These are phyloP conservation scores for Colletotrichum camelliae DNA, from an alignment of 2,329 filamentous ascomycete genomes.

Conservation along the genomic window DNA sequence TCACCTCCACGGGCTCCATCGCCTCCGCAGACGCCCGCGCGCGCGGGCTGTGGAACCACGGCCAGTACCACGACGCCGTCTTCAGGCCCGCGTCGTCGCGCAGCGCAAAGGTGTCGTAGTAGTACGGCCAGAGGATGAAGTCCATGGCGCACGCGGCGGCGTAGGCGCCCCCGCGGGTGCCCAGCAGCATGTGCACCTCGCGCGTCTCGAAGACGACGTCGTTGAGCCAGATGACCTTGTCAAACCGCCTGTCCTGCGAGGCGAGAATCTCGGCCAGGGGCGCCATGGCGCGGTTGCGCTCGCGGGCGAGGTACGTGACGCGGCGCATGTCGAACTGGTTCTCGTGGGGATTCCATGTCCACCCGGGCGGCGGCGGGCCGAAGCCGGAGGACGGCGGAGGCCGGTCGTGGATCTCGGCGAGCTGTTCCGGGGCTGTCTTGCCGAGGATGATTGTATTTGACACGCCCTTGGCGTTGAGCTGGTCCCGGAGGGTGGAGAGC, in stretches of 20 bases:
- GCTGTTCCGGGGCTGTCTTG: constrained; percentile 56
- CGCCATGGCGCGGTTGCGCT: constrained; percentile 68
- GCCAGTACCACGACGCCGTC: constrained; percentile 59
- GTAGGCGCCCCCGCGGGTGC: constrained; percentile 59
- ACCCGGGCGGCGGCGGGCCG: constrained; percentile 55
- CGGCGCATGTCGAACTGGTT: constrained; percentile 62
- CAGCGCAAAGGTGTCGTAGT: constrained; percentile 46
- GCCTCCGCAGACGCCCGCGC: constrained; percentile 49
- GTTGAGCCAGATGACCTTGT: constrained; percentile 64
- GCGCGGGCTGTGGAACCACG: constrained; percentile 57
- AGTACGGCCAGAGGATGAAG: constrained; percentile 56
- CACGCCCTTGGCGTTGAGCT: constrained; percentile 55
- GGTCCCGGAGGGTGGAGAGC: constrained; percentile 15
- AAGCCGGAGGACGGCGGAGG: constrained; percentile 26
- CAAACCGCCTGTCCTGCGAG: constrained; percentile 42
- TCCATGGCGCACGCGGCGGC: constrained; percentile 67
- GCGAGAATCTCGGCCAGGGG: constrained; percentile 58
- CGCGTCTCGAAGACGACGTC: constrained; percentile 61
- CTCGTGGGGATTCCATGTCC: constrained; percentile 61
- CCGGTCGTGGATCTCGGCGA: constrained; percentile 55
- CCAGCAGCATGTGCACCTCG: constrained; percentile 58
- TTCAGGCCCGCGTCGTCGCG: constrained; percentile 60
- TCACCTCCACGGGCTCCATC: constrained; percentile 59
- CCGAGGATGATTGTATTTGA: constrained; percentile 63
- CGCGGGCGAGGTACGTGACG: constrained; percentile 70